Evolutionary conservation across 768 basidiomycete species (phyloP).

Genomic region (Pleurotus cornucopiae): DNA sequence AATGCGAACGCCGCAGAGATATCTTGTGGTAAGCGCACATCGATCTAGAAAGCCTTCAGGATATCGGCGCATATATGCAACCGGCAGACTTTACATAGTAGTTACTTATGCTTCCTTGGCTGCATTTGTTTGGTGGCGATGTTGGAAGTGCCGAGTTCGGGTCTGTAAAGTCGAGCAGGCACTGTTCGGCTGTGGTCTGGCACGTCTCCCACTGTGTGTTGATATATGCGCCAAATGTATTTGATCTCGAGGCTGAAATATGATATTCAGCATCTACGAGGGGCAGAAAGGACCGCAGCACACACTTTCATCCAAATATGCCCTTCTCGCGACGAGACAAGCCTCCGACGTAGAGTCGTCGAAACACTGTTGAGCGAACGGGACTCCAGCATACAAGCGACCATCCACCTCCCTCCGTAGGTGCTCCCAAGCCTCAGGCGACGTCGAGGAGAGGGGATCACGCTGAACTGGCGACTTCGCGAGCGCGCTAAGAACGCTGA

Average conservation of each 20-base stretch:
- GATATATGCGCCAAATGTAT: constrained; percentile 24
- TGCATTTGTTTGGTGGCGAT: constrained; percentile 25
- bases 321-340: constrained; percentile 7
- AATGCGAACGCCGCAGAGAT: constrained; percentile 43
- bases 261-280: background rate
- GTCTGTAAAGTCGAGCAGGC: constrained; percentile 38
- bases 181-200: constrained; percentile 38
- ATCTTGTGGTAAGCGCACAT: constrained; percentile 34
- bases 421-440: background rate
- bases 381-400: constrained; percentile 7
- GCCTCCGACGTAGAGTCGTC: constrained; percentile 9
- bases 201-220: constrained; percentile 55
- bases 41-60: constrained; percentile 25
- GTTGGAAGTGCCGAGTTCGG: constrained; percentile 26
- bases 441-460: background rate
- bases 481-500: background rate
- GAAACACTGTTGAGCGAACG: constrained; percentile 14
- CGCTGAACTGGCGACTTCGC: background rate
- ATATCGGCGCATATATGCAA: constrained; percentile 5
- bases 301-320: constrained; percentile 8
- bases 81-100: constrained; percentile 27
- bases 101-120: constrained; percentile 31
- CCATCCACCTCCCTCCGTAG: constrained; percentile 5
- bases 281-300: background rate
- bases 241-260: constrained; percentile 17